Evolutionary conservation across 2,329 filamentous ascomycete species (phyloP).

Genomic region (Aspergillus tubingensis): DNA sequence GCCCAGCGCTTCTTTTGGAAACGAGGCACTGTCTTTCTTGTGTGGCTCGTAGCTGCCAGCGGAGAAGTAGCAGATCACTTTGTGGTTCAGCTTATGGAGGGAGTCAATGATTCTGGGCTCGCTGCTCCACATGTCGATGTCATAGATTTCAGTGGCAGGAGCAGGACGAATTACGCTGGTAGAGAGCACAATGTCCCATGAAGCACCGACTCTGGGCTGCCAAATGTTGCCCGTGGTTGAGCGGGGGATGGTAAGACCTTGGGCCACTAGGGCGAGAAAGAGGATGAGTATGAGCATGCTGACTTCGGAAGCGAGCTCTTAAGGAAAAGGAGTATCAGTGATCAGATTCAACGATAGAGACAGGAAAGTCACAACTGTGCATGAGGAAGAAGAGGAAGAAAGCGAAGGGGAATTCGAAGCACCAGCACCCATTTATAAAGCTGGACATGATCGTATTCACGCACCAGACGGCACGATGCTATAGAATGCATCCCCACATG

Average conservation of each 20-base stretch:
- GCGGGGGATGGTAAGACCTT: no score
- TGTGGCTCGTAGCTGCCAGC: constrained; percentile 68
- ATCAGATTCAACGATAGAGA: no score
- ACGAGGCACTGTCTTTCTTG: constrained; percentile 57
- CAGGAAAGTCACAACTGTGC: no score
- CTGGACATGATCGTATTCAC: no score
- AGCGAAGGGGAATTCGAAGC: no score
- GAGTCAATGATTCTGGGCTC: constrained; percentile 46
- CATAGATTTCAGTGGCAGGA: constrained; percentile 58
- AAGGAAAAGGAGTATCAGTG: no score
- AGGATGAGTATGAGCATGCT: neutral
- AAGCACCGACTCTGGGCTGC: constrained; percentile 55
- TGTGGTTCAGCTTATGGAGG: constrained; percentile 56
- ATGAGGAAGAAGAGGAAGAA: no score
- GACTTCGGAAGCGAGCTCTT: no score
- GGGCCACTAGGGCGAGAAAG: neutral
- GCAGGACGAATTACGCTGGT: constrained; percentile 42
- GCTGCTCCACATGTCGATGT: constrained; percentile 63
- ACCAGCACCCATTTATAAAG: no score
- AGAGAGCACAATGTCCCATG: constrained; percentile 65
- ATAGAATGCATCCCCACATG: no score
- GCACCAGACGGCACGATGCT: no score
- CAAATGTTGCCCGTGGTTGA: constrained; percentile 41
- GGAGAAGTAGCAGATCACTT: constrained; percentile 75
- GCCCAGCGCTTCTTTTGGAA: constrained; percentile 57